These are phyloP conservation scores for Bruguiera gymnorhiza DNA, from an alignment of 345 rosid genomes.

Conservation along the genomic window DNA sequence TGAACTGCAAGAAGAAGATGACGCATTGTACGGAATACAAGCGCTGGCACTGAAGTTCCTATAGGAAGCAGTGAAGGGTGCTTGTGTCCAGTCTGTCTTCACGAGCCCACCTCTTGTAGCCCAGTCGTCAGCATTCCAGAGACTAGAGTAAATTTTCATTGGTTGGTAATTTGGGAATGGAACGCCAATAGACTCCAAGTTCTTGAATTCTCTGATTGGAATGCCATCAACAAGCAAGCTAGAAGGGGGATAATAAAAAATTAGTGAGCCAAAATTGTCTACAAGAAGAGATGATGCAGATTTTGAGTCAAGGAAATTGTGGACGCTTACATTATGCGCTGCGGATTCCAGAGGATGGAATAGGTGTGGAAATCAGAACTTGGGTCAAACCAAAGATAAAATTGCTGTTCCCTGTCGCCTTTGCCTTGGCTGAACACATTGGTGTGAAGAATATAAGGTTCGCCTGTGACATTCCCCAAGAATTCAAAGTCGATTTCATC, in stretches of 20 bases:
- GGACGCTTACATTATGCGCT: constrained; percentile 45
- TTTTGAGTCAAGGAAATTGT: not conserved
- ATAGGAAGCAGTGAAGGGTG: constrained; percentile 64
- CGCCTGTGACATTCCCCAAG: constrained; percentile 64
- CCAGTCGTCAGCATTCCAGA: constrained; percentile 80
- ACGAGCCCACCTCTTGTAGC: constrained; percentile 63
- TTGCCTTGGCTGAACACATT: constrained; percentile 63
- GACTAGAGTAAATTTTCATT: constrained; percentile 55
- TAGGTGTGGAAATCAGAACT: constrained; percentile 69
- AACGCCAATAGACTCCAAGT: constrained; percentile 56
- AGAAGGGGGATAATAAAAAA: not conserved
- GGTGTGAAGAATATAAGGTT: constrained; percentile 63
- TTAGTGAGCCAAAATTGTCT: not conserved
- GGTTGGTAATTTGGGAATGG: constrained; percentile 59
- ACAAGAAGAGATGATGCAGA: not conserved
- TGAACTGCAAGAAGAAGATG: constrained; percentile 25
- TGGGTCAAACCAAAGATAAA: constrained; percentile 70
- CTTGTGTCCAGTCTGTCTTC: constrained; percentile 56
- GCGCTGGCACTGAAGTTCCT: constrained; percentile 37
- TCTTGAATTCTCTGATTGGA: constrained; percentile 75
- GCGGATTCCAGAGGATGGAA: constrained; percentile 62
- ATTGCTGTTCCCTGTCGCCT: constrained; percentile 73
- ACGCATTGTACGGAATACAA: constrained; percentile 21
- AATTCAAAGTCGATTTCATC: constrained; percentile 81
- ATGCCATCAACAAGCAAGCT: constrained; percentile 59